These are phyloP conservation scores for Penicillium nucicola DNA, from an alignment of 495 filamentous ascomycete species.

Conservation along the genomic window DNA sequence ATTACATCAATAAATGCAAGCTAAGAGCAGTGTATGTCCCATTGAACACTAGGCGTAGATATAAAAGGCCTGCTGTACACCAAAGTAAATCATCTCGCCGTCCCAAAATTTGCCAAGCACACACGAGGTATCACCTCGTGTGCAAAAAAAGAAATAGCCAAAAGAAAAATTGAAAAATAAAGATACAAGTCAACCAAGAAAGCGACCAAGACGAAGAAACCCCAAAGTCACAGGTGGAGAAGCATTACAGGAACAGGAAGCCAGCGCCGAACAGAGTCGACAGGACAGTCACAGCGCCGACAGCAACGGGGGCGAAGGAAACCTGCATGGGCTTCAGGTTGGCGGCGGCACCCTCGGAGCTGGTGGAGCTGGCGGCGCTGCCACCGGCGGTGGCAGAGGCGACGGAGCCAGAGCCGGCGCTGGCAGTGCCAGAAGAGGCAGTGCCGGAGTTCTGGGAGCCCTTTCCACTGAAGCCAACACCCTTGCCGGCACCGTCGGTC, in stretches of 20 bases:
- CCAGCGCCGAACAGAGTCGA: slow-evolving; percentile 65
- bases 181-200: slow-evolving; percentile 16
- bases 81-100: slow-evolving; percentile 4
- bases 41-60: slow-evolving; percentile 6
- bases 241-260: slow-evolving; percentile 41
- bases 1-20: not conserved
- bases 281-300: slow-evolving; percentile 51
- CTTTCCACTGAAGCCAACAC: slow-evolving; percentile 64
- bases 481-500: slow-evolving; percentile 68
- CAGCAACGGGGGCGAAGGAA: slow-evolving; percentile 51
- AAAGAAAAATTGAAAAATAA: slow-evolving; percentile 9
- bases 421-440: slow-evolving; percentile 57
- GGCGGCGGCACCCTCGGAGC: slow-evolving; percentile 43
- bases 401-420: slow-evolving; percentile 58
- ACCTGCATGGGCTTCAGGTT: slow-evolving; percentile 41
- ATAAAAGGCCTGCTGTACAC: slow-evolving; percentile 18
- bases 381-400: slow-evolving; percentile 23
- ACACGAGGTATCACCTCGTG: not conserved
- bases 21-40: slow-evolving; percentile 5
- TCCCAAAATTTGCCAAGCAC: slow-evolving; percentile 1
- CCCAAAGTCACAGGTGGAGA: not conserved
- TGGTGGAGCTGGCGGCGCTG: slow-evolving; percentile 31
- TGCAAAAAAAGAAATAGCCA: not conserved
- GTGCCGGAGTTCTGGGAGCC: slow-evolving; percentile 71
- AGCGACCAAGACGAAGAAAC: slow-evolving; percentile 7